These are phyloP conservation scores for Pachyrhizus erosus DNA, from an alignment of 306 rosid species.

Conservation along the genomic window DNA sequence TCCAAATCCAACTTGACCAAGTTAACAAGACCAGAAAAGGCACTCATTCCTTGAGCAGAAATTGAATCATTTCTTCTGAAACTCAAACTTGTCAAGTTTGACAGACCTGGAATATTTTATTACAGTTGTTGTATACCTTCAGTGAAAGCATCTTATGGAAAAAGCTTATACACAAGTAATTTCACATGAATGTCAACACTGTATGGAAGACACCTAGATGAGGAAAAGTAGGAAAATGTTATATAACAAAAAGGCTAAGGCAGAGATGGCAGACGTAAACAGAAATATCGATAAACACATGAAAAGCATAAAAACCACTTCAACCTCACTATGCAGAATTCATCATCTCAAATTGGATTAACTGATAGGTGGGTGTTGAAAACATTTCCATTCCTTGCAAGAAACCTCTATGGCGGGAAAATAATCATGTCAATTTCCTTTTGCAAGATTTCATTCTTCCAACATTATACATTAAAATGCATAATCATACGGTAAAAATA, in stretches of 20 bases:
- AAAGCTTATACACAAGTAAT: conserved; percentile 14
- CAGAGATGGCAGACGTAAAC: conserved; percentile 19
- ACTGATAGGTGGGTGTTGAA: neutral
- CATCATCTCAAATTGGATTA: neutral
- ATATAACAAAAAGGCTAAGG: conserved; percentile 1
- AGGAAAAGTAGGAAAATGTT: neutral
- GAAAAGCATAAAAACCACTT: conserved; percentile 16
- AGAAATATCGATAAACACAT: neutral
- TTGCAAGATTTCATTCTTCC: conserved; percentile 27
- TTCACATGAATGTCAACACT: conserved; percentile 4
- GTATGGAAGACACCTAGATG: conserved; percentile 7
- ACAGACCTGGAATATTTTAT: conserved; percentile 68
- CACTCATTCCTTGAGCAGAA: conserved; percentile 84
- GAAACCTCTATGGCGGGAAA: neutral
- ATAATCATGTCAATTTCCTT: conserved; percentile 20
- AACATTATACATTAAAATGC: conserved; percentile 19
- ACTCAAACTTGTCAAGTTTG: conserved; percentile 82
- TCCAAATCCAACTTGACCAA: conserved; percentile 91
- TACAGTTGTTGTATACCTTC: conserved; percentile 30
- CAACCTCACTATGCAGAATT: conserved; percentile 20
- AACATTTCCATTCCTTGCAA: neutral
- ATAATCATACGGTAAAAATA: neutral
- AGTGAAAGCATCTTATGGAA: conserved; percentile 23
- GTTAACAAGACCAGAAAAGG: conserved; percentile 65
- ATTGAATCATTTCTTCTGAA: conserved; percentile 82